Evolutionary conservation across 1,284 basidiomycete species (phyloP).

Genomic region (Apiotrichum veenhuisii): DNA sequence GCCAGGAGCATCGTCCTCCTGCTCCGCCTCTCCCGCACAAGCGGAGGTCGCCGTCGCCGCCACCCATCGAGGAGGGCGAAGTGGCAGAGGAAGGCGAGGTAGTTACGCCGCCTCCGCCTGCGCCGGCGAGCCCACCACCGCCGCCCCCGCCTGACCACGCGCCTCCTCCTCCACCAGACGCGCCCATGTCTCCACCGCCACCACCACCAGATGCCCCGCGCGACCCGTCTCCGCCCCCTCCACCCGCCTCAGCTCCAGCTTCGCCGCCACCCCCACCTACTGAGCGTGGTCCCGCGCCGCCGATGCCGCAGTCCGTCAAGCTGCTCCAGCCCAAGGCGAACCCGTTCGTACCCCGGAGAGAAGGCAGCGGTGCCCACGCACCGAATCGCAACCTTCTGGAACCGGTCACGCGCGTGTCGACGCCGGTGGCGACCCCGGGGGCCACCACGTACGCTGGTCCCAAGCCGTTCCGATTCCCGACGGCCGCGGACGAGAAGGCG

Average conservation of each 20-base stretch:
- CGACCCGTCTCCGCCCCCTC: conserved; percentile 22
- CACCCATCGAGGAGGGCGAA: conserved; percentile 3
- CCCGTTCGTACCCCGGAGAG: conserved; percentile 10
- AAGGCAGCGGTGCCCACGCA: conserved; percentile 42
- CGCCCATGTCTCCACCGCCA: conserved; percentile 25
- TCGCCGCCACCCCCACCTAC: not conserved
- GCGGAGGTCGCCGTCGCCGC: not conserved
- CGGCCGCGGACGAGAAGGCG: conserved; percentile 62
- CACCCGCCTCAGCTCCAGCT: conserved; percentile 24
- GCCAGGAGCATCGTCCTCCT: too few relatives aligned
- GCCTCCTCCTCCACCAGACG: conserved; percentile 30
- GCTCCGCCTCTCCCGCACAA: too few relatives aligned
- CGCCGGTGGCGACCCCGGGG: conserved; percentile 7
- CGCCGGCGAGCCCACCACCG: not conserved
- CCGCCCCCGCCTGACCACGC: conserved; percentile 40
- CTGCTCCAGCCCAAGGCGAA: not conserved
- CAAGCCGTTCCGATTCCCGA: conserved; percentile 49
- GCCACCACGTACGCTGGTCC: conserved; percentile 1
- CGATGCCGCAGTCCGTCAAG: conserved; percentile 13
- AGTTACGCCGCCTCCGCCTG: not conserved
- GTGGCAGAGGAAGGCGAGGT: conserved; percentile 10
- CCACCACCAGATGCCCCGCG: conserved; percentile 14
- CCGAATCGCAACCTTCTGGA: conserved; percentile 38
- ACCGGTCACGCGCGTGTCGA: conserved; percentile 27
- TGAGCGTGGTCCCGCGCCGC: not conserved